These are phyloP conservation scores for Claviceps africana DNA, from an alignment of 2,329 filamentous ascomycete species.

Conservation along the genomic window DNA sequence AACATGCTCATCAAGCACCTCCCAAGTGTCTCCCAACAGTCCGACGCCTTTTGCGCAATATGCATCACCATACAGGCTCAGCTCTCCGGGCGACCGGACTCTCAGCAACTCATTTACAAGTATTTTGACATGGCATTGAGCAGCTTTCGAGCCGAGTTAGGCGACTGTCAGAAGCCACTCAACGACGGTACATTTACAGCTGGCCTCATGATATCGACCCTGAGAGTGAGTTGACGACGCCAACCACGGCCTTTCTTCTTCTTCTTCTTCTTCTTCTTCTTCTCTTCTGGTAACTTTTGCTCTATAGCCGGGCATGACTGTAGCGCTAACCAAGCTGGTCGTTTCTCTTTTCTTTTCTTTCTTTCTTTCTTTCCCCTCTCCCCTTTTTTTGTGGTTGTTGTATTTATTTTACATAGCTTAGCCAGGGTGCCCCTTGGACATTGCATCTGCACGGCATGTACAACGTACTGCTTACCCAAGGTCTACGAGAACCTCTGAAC, in stretches of 20 bases:
- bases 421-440: background rate
- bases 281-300: too few relatives aligned
- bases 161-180: background rate
- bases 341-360: background rate
- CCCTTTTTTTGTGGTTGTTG: too few relatives aligned
- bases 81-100: background rate
- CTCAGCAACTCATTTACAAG: background rate
- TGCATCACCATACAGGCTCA: slow-evolving; percentile 1
- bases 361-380: background rate
- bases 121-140: background rate
- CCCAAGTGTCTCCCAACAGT: background rate
- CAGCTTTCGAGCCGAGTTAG: background rate
- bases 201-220: background rate
- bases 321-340: background rate
- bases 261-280: background rate
- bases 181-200: background rate
- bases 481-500: background rate
- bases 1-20: background rate
- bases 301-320: background rate
- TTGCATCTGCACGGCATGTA: slow-evolving; percentile 3
- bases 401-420: too few relatives aligned
- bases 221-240: background rate
- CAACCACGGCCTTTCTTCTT: too few relatives aligned
- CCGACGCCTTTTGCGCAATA: background rate
- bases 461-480: background rate